Percentiles rank a stretch among this genome's conserved stretches.
These are phyloP conservation scores for Rhizopus microsporus DNA, from an alignment of 371 early-diverging fungal species.

Conservation along the genomic window DNA sequence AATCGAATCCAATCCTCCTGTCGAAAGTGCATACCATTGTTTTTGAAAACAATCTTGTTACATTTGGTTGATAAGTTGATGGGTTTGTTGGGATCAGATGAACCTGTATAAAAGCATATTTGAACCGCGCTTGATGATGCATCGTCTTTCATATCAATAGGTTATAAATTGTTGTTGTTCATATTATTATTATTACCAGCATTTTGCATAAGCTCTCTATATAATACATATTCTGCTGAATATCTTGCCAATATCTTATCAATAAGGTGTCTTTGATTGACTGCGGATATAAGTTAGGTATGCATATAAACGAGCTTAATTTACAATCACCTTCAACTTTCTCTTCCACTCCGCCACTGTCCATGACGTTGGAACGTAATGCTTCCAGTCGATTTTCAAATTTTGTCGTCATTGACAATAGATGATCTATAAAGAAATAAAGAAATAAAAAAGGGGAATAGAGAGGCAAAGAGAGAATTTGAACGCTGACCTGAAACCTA, in stretches of 20 bases:
- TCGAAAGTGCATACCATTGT: constrained; percentile 84
- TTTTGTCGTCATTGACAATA: constrained; percentile 4
- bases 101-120: constrained; percentile 56
- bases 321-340: constrained; percentile 58
- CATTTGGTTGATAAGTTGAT: constrained; percentile 57
- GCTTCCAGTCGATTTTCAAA: constrained; percentile 28
- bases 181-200: constrained; percentile 27
- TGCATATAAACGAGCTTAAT: background rate
- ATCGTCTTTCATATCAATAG: constrained; percentile 48
- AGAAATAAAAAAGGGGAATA: background rate
- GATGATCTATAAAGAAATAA: background rate
- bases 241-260: constrained; percentile 91
- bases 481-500: too few relatives aligned
- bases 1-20: constrained; percentile 86
- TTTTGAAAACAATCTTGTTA: constrained; percentile 71
- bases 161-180: background rate
- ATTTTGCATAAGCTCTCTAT: constrained; percentile 76
- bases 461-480: too few relatives aligned
- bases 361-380: constrained; percentile 48
- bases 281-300: constrained; percentile 27
- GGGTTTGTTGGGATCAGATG: constrained; percentile 36
- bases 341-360: constrained; percentile 53
- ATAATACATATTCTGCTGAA: constrained; percentile 77
- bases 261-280: constrained; percentile 91
- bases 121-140: constrained; percentile 61